phyloP scores from a whole-genome alignment of 176 grass and related monocot species.

The Phyllostachys edulis region DNA sequence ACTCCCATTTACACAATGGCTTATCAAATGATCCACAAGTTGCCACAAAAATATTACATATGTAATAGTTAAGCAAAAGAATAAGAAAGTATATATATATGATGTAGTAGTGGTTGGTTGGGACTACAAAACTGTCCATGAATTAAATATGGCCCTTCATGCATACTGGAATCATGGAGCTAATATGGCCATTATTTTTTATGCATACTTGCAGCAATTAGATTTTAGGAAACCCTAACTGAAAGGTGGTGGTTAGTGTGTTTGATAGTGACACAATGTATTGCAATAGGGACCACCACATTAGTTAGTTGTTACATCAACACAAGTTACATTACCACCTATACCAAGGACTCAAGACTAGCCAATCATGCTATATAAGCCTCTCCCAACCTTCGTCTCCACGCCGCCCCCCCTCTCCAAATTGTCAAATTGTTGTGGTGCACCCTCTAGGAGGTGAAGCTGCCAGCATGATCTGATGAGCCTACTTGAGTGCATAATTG shows the following conservation, averaged over 20 bases:
- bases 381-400: background rate
- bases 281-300: slow-evolving; percentile 40
- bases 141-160: slow-evolving; percentile 15
- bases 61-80: background rate
- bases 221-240: slow-evolving; percentile 28
- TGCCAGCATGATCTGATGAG: slow-evolving; percentile 82
- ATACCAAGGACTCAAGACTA: slow-evolving; percentile 11
- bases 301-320: slow-evolving; percentile 56
- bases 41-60: background rate
- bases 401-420: slow-evolving; percentile 5
- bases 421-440: slow-evolving; percentile 23
- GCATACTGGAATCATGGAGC: background rate
- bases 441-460: slow-evolving; percentile 63
- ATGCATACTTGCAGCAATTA: slow-evolving; percentile 6
- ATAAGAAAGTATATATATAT: background rate
- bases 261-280: slow-evolving; percentile 33
- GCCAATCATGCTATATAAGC: slow-evolving; percentile 41
- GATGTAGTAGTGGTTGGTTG: background rate
- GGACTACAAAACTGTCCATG: slow-evolving; percentile 10
- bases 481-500: slow-evolving; percentile 1
- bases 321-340: slow-evolving; percentile 40
- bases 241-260: slow-evolving; percentile 39
- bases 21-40: slow-evolving; percentile 2
- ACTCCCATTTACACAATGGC: background rate
- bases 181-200: slow-evolving; percentile 4